Base-by-base conservation (phyloP, 768 basidiomycete species). In the Russula lepida region DNA sequence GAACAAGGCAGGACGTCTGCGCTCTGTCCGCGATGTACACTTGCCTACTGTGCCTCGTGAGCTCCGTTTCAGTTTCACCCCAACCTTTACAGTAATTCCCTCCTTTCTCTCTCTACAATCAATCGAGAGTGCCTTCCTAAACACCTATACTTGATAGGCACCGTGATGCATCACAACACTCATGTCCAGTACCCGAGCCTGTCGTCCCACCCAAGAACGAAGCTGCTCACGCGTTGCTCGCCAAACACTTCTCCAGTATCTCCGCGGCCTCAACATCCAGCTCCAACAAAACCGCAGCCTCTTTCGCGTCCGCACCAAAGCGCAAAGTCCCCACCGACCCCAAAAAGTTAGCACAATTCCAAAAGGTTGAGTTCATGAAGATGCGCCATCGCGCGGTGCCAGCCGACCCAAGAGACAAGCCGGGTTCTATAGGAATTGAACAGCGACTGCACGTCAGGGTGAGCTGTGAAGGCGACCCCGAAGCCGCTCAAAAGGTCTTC, bases 321-420 rank as follows among this genome's bases (percentile, higher is more conserved):
- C 56, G 68, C 54, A 63, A 68, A 56, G 19, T 67, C 63, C 77
- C 80, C 6, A 76, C 75, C 13, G 80, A 84, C 66, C 78, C 83
- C 8, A 76, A 74, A 56, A 84, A 84, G 65, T 69, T 79, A 23
- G 81, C 78, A 1, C 80, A 83, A 63, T 71, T 77, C 60, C 77
- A 78, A 58, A 83, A 81, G 66, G 69, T 90, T 19, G 81, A 84
- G 67, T 68, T 85, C 6, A 88, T 92, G 80, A 88, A 83, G 68
- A 80, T 92, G 79, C 83, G 84, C 56, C 88, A 87, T 69, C 78
- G 75, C 41, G 91, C 91, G 12, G 66, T 74, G 44, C 81, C 88
- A 3, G 82, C 75, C 8, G 84, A 91, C 66, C 76, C 80, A 21
- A 83, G 79, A 66, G 83, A 86, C 68, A 79, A 74, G 54, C 55